Percentiles rank a stretch among this genome's conserved stretches.
Conservation (phyloP, 2,329 filamentous ascomycete genomes). For the Fusarium sp. region DNA sequence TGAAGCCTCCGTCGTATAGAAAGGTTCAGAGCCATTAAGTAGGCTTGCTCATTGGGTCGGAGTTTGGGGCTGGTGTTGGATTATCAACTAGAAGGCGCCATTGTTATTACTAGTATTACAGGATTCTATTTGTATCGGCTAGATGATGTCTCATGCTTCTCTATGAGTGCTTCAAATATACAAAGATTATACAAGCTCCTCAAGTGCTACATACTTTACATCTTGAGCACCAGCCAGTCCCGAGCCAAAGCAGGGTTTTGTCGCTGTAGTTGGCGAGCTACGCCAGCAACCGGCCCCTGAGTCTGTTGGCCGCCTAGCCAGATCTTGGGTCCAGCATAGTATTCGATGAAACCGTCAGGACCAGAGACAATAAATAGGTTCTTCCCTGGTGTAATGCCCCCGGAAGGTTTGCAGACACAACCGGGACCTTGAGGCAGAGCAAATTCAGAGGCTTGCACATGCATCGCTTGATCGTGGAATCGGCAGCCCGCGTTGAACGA, state of each 20-base stretch:
- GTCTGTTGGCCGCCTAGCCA: conserved; percentile 78
- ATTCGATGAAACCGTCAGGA: conserved; percentile 86
- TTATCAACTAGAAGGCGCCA: conserved; percentile 32
- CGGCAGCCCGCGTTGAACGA: conserved; percentile 42
- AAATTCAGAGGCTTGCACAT: conserved; percentile 48
- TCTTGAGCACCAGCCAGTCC: conserved; percentile 66
- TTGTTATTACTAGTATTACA: conserved; percentile 30
- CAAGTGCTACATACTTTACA: conserved; percentile 49
- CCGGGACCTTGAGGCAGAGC: conserved; percentile 40
- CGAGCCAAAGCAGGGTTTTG: conserved; percentile 51
- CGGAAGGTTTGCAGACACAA: conserved; percentile 43
- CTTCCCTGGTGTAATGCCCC: conserved; percentile 54
- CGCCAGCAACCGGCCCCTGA: conserved; percentile 78
- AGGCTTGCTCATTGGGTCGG: conserved; percentile 12
- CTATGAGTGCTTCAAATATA: conserved; percentile 14
- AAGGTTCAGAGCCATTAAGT: conserved; percentile 81
- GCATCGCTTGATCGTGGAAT: conserved; percentile 48
- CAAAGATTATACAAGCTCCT: conserved; percentile 14
- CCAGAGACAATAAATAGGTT: conserved; percentile 87
- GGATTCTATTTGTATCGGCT: conserved; percentile 24
- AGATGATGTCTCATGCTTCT: conserved; percentile 27
- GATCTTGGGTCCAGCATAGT: conserved; percentile 81
- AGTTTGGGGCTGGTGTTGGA: conserved; percentile 36
- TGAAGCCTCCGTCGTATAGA: conserved; percentile 92
- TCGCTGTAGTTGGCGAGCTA: conserved; percentile 70